Conservation (phyloP, 2,329 filamentous ascomycete genomes). For the Exophiala spinifera region DNA sequence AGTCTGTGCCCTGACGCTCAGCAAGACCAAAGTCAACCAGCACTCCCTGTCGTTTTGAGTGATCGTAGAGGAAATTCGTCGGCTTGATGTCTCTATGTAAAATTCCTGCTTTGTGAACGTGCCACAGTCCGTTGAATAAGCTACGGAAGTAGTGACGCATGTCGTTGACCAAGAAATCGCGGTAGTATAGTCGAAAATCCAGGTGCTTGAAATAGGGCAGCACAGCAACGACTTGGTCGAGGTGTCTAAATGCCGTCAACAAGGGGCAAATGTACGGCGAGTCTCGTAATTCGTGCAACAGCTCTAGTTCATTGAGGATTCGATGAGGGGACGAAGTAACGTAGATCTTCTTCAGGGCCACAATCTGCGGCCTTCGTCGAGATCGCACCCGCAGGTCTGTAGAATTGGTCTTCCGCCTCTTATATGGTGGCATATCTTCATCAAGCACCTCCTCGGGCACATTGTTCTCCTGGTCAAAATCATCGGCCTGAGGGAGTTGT, state of each 20-base stretch:
- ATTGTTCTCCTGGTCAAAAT: conserved; percentile 86
- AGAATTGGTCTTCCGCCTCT: conserved; percentile 45
- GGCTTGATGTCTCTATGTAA: conserved; percentile 96
- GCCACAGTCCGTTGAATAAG: conserved; percentile 77
- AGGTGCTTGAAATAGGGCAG: conserved; percentile 93
- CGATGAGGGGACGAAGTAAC: conserved; percentile 91
- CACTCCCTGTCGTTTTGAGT: conserved; percentile 68
- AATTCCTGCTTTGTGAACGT: conserved; percentile 79
- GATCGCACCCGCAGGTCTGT: conserved; percentile 23
- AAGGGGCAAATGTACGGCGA: conserved; percentile 87
- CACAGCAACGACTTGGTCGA: conserved; percentile 92
- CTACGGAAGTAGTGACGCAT: conserved; percentile 87
- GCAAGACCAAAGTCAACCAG: conserved; percentile 99
- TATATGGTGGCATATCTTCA: conserved; percentile 70
- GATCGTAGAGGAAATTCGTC: conserved; percentile 52
- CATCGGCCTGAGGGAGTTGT: conserved; percentile 73
- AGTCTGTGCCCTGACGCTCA: conserved; percentile 69
- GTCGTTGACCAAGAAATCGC: conserved; percentile 79
- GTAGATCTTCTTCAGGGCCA: conserved; percentile 99
- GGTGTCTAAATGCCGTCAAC: conserved; percentile 92
- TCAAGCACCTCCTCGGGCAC: conserved; percentile 58
- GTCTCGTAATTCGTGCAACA: conserved; percentile 80
- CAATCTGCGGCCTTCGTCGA: conserved; percentile 65
- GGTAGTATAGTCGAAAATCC: conserved; percentile 89
- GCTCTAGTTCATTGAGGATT: conserved; percentile 93